These are phyloP conservation scores for Dendrobium nobile DNA, from an alignment of 106 monocot species.

Conservation along the genomic window DNA sequence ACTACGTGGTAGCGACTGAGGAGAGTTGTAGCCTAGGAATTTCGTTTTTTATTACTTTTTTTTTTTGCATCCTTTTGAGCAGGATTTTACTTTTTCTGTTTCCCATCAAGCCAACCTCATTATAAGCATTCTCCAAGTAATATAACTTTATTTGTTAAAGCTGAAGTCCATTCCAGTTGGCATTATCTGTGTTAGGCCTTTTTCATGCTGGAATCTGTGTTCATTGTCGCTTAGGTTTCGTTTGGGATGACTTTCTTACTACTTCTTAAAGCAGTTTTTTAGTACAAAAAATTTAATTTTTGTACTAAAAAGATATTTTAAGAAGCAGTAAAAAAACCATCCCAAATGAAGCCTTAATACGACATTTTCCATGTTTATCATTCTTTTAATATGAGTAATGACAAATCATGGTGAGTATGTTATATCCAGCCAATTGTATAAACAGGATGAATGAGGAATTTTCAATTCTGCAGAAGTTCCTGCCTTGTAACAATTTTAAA, in stretches of 20 bases:
- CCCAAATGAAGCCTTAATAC: neutral
- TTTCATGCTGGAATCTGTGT: neutral
- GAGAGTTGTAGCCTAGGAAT: no score
- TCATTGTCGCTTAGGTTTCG: neutral
- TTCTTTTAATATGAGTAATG: neutral
- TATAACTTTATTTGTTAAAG: neutral
- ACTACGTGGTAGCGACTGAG: neutral
- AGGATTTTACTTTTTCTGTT: no score
- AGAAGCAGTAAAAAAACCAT: no score
- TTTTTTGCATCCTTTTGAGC: no score
- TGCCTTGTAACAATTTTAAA: no score
- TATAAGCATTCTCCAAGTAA: neutral
- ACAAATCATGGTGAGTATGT: neutral
- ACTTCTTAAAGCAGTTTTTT: no score
- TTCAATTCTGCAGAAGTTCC: neutral
- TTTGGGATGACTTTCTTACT: no score
- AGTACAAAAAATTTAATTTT: no score
- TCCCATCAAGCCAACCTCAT: no score
- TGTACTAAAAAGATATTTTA: no score
- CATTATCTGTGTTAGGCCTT: neutral
- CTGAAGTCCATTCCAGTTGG: neutral
- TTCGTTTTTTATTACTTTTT: no score
- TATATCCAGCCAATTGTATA: neutral
- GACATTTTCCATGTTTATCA: neutral
- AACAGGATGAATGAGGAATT: neutral